These are phyloP conservation scores for Erythrobasidium yunnanense DNA, from an alignment of 768 basidiomycete genomes.

Conservation along the genomic window DNA sequence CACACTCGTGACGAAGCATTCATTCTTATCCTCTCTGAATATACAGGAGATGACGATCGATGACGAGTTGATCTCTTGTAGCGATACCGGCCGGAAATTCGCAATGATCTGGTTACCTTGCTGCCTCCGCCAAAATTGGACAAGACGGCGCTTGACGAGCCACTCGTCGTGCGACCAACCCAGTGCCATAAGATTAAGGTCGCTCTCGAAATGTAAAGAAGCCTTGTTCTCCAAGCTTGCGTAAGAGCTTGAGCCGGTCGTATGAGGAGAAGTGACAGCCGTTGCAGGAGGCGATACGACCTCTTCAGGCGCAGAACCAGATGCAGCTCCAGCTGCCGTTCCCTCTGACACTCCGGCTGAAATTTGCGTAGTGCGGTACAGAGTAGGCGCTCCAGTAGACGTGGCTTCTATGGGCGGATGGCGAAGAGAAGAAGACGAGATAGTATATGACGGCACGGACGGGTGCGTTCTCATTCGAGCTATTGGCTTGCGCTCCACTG, in stretches of 20 bases:
- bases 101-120: constrained; percentile 66
- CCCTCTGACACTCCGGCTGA: background rate
- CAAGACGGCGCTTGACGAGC: constrained; percentile 62
- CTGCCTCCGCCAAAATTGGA: constrained; percentile 69
- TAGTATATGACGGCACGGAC: background rate
- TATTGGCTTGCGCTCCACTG: constrained; percentile 10
- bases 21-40: constrained; percentile 62
- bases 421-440: constrained; percentile 11
- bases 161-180: constrained; percentile 54
- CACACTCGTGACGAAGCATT: constrained; percentile 84
- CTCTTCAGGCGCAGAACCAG: too few species aligned
- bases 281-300: too few species aligned
- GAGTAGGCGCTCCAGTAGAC: background rate
- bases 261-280: too few species aligned
- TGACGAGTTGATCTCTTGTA: constrained; percentile 58
- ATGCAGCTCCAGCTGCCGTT: too few species aligned
- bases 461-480: background rate
- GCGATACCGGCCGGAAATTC: constrained; percentile 62
- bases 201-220: constrained; percentile 40
- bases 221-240: constrained; percentile 36
- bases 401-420: constrained; percentile 25
- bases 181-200: constrained; percentile 44
- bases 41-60: constrained; percentile 91
- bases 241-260: background rate
- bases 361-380: constrained; percentile 17